phyloP scores from a whole-genome alignment of 306 rosid genomes.

The Trifolium subterraneum region DNA sequence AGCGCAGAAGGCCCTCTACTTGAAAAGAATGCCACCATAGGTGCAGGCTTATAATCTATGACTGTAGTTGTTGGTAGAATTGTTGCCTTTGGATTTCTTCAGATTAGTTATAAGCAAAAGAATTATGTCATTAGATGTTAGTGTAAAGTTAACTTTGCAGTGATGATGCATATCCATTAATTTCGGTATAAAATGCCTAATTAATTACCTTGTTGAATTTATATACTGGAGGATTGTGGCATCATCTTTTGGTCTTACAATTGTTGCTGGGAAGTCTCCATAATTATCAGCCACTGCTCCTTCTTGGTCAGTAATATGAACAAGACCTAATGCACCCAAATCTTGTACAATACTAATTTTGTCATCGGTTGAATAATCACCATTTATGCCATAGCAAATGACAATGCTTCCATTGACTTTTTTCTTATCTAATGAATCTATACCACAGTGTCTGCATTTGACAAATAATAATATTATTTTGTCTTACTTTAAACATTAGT shows the following conservation, averaged over 20 bases:
- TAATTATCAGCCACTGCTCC: constrained; percentile 28
- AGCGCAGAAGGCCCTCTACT: constrained; percentile 77
- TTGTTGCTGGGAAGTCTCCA: constrained; percentile 54
- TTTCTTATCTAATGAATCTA: constrained; percentile 44
- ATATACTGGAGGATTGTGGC: constrained; percentile 53
- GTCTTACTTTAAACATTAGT: neutral
- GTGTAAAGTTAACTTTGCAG: neutral
- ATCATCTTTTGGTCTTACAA: constrained; percentile 49
- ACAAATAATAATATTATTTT: no score
- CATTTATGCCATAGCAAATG: constrained; percentile 53
- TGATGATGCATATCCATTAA: no score
- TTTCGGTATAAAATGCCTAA: no score
- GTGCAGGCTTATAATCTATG: constrained; percentile 70
- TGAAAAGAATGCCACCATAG: constrained; percentile 65
- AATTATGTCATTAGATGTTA: no score
- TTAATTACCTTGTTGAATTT: constrained; percentile 67
- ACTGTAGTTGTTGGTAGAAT: constrained; percentile 63
- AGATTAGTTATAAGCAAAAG: constrained; percentile 5
- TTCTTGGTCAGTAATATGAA: constrained; percentile 44
- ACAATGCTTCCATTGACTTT: constrained; percentile 74
- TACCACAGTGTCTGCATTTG: constrained; percentile 55
- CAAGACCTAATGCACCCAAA: constrained; percentile 61
- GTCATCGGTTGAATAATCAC: neutral
- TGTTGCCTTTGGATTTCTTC: constrained; percentile 77
- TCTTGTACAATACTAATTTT: constrained; percentile 39